Evolutionary conservation across 257 asterid species (phyloP), one percentile per base, ranked within the genome.

Genomic region (Buddleja alternifolia): DNA sequence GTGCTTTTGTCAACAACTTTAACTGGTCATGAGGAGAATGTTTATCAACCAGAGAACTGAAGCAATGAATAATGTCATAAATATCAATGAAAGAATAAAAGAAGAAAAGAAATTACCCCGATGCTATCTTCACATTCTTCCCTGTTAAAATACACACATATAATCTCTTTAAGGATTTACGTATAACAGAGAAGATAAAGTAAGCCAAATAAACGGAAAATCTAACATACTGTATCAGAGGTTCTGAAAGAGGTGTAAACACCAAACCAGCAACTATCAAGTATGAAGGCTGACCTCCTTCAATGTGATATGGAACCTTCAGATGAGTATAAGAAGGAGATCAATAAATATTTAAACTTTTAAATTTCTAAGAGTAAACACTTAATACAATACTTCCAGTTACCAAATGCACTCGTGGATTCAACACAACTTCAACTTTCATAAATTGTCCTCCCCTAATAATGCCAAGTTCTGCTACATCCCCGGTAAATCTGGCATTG

Each of bases 251-350:
- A 51, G 96, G 99, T 53, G 99, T 93, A 77, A 93, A 93, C 78
- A 93, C 99, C 90, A 93, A 83, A 55, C 99, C 97, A 75, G 99
- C 96, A 70, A 93, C 94, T 66, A 88, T 84, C 51, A 93, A 54
- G 74, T 93, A 93, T 60, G 99, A 93, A 58, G 99, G 96, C 75
- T 84, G 92, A 63, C 84, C 97, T 72, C 88, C 97, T 77, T 93
- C 97, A 64, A 90, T 88, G 72, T 90, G 96, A 81, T 84, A 93
- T 24, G 99, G 99, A 47, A 93, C 99, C 99, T 93, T 67, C 80
- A 78, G 60, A 77, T n/a, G 64, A 73, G 66, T 60, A 55, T 37
- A 9, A 42, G 24, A 40, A 51, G 53, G 62, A n/a, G n/a, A n/a
- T n/a, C n/a, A n/a, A n/a, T n/a, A n/a, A n/a, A n/a, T n/a, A n/a